These are phyloP conservation scores for Thraustotheca clavata DNA, from an alignment of 352 stramenopile genomes.

Conservation along the genomic window DNA sequence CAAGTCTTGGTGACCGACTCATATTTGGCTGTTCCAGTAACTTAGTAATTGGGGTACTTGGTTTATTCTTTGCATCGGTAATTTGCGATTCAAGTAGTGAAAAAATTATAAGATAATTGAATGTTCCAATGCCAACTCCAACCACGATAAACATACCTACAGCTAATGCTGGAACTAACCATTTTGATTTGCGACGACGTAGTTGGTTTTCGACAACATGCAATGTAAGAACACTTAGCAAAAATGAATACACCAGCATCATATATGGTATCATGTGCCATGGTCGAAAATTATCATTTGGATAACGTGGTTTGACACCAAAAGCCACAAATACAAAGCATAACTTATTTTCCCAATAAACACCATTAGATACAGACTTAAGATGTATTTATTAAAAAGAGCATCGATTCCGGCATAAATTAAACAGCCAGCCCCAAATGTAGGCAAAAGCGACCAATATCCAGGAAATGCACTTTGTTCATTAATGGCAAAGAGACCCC, in stretches of 20 bases:
- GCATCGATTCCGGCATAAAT: not conserved
- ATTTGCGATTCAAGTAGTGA: not conserved
- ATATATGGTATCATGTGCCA: slow-evolving; percentile 9
- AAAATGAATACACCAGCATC: slow-evolving; percentile 10
- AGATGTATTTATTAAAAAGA: slow-evolving; percentile 2
- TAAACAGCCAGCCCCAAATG: not conserved
- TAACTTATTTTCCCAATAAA: slow-evolving; percentile 17
- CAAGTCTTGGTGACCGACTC: slow-evolving; percentile 6
- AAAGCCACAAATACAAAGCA: slow-evolving; percentile 18
- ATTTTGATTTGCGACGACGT: slow-evolving; percentile 4
- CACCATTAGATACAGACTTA: slow-evolving; percentile 3
- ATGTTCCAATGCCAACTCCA: not conserved
- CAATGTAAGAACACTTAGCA: slow-evolving; percentile 18
- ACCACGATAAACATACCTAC: not conserved
- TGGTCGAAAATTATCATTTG: slow-evolving; percentile 6
- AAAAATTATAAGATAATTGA: not conserved
- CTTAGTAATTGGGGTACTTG: too few relatives aligned
- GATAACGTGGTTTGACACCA: slow-evolving; percentile 9
- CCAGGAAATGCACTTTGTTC: slow-evolving; percentile 1
- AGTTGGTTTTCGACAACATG: slow-evolving; percentile 13
- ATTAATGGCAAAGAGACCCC: not conserved
- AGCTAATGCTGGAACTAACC: not conserved
- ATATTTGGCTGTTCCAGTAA: not conserved
- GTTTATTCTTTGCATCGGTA: too few relatives aligned
- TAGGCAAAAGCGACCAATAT: slow-evolving; percentile 19